Conservation (phyloP, 257 asterid genomes). For the Solanum etuberosum region DNA sequence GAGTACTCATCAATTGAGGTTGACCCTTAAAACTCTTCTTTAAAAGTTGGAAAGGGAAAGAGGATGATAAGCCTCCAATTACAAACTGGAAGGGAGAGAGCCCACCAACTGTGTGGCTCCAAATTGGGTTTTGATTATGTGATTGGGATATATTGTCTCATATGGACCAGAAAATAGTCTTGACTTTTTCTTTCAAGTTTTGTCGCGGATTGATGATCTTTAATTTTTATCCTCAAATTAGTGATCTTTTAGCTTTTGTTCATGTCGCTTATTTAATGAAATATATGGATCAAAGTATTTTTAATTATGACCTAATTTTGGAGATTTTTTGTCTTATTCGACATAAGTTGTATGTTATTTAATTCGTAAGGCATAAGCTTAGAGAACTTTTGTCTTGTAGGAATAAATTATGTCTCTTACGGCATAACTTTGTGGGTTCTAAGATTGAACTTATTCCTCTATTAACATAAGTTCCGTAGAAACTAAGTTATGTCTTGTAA, state of each 20-base stretch:
- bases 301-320: background rate
- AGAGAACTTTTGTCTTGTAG: background rate
- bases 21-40: background rate
- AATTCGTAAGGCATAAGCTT: background rate
- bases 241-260: no score
- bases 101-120: background rate
- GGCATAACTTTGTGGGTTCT: background rate
- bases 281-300: background rate
- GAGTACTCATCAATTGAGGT: background rate
- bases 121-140: background rate
- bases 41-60: background rate
- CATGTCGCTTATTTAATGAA: no score
- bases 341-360: no score
- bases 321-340: background rate
- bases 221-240: no score
- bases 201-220: fast-evolving
- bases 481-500: background rate
- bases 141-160: background rate
- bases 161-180: background rate
- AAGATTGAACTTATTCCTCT: background rate
- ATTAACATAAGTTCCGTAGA: background rate
- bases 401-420: background rate
- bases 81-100: background rate
- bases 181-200: background rate
- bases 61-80: background rate